phyloP scores from a whole-genome alignment of 2,329 filamentous ascomycete genomes.

The Teratosphaeria zuluensis region DNA sequence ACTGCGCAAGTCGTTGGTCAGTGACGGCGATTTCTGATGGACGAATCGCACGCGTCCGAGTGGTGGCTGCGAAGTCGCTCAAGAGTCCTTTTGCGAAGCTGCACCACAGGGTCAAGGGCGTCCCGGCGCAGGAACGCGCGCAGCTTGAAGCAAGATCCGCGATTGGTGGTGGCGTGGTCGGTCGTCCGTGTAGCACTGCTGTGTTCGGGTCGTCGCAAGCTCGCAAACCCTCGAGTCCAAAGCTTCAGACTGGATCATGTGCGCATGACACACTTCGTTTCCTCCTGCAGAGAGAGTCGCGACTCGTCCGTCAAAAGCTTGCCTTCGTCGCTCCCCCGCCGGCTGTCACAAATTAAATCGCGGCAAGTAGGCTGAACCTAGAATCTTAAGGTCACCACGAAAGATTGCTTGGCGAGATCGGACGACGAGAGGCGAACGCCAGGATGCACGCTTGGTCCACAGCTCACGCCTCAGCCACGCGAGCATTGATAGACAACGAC shows the following conservation, averaged over 20 bases:
- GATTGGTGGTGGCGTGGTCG: not conserved
- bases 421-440: not conserved
- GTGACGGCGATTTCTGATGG: not conserved
- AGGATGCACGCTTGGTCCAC: not conserved
- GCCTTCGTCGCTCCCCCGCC: not conserved
- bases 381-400: not conserved
- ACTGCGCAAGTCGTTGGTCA: not conserved
- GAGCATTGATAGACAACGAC: not conserved
- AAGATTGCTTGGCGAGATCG: not conserved
- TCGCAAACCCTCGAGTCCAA: not conserved
- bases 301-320: not conserved
- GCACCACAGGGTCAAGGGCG: not conserved
- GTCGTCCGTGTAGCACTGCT: not conserved
- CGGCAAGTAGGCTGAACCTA: not conserved
- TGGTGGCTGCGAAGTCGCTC: not conserved
- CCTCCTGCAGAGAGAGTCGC: not conserved
- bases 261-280: not conserved
- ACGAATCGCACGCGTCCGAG: not conserved
- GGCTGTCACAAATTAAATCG: not conserved
- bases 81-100: not conserved
- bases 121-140: not conserved
- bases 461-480: not conserved
- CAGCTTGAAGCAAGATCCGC: not conserved
- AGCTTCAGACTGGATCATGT: not conserved
- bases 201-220: not conserved